Conservation (phyloP, 2,329 filamentous ascomycete species). For the Tolypocladium tropicale region DNA sequence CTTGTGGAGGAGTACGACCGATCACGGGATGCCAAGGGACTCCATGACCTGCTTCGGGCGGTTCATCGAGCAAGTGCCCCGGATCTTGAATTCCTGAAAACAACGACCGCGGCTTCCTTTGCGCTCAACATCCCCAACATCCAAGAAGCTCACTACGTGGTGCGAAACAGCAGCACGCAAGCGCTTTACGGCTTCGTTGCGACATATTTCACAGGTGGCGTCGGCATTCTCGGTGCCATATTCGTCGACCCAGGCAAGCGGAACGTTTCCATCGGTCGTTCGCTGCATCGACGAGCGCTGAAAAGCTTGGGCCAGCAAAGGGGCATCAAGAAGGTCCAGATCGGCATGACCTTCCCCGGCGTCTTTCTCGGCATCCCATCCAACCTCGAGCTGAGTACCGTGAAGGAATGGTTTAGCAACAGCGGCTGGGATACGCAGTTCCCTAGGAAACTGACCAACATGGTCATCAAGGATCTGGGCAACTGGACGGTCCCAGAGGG, state of each 20-base stretch:
- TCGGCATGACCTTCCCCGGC: conserved; percentile 73
- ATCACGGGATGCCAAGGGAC: conserved; percentile 60
- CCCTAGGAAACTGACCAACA: conserved; percentile 48
- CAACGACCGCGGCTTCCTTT: conserved; percentile 65
- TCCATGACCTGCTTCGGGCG: conserved; percentile 65
- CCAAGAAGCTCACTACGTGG: conserved; percentile 79
- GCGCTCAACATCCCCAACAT: conserved; percentile 60
- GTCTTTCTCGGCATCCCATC: conserved; percentile 76
- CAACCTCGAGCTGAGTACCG: conserved; percentile 32
- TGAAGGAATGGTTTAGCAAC: conserved; percentile 76
- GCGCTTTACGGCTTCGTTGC: conserved; percentile 87
- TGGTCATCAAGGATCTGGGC: conserved; percentile 62
- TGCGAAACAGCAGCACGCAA: conserved; percentile 86
- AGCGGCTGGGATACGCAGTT: conserved; percentile 74
- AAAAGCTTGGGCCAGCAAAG: conserved; percentile 60
- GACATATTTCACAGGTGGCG: conserved; percentile 66
- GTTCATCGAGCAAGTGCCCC: conserved; percentile 58
- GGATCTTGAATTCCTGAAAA: conserved; percentile 58
- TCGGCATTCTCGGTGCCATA: conserved; percentile 73
- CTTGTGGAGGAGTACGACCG: conserved; percentile 82
- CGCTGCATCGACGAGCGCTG: conserved; percentile 76
- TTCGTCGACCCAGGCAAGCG: conserved; percentile 81
- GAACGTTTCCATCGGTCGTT: conserved; percentile 83
- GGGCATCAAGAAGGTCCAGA: conserved; percentile 68
- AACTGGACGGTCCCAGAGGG: conserved; percentile 70